Evolutionary conservation across 2,329 filamentous ascomycete species (phyloP), one percentile per base, ranked within the genome.

Genomic region (Metarhizium humberi): DNA sequence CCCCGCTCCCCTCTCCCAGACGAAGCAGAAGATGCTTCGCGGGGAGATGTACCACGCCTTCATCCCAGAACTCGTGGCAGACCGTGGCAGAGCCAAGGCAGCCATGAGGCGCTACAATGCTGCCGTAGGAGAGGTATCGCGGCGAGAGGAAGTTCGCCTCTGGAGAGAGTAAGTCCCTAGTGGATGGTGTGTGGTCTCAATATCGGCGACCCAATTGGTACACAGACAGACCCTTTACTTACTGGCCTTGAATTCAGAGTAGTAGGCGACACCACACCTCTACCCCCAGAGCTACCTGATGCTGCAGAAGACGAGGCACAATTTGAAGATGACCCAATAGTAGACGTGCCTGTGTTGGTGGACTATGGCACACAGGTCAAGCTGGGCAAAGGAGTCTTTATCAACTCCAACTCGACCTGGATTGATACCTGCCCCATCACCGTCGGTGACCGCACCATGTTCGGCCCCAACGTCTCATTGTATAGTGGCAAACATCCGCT

Each of bases 381-480:
- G 48, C 56, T 67, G 4, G 90, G 88, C 18, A 73, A 80, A 48
- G 82, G 84, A 54, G 87, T 88, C 14, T 94, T 85, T 64, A 78
- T 95, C 67, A 95, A 80, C 71, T 84, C 79, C 66, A 85, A 90
- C 69, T 85, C 81, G 62, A 85, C 83, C 6, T 87, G 90, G 66
- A 73, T 95, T 34, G 91, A 95, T 66, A 92, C 87, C 1, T 88
- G 85, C 67, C 70, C 76, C 32, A 87, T 95, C 55, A 84, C 78
- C 1, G 82, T 96, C 51, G 91, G 91, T 0, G 80, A 84, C 4
- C 82, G 90, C 53, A 92, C 88, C 1, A 73, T 96, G 30, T 74
- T 94, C 46, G 91, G 88, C 0, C 89, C 91, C 2, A 88, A 90
- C 65, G 88, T 90, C 46, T 84, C 77, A 42, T 81, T 96, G 61